Evolutionary conservation across 1,139 yeast genomes (phyloP), one percentile per base, ranked within the genome.

Genomic region (Tardiomyces depauwii): DNA sequence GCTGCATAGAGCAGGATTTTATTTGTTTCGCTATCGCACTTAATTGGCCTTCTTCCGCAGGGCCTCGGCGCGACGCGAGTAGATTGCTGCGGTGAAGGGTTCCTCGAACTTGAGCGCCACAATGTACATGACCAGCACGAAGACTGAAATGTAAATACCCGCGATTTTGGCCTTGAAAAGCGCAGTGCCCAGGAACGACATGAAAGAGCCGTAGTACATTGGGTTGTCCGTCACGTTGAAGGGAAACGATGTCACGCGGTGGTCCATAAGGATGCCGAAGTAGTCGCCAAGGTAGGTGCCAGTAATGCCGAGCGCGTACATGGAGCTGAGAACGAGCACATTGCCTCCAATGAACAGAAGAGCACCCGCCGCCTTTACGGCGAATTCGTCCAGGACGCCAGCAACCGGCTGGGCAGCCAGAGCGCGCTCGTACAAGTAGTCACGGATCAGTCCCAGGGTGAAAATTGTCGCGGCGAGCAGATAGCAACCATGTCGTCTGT

Each of bases 251-350:
- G 93, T 82, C 51, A 91, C 96, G 60, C 95, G 76, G 53, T 84
- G 78, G 52, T 79, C 78, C 94, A 89, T 91, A 58, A 91, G 75
- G 58, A 91, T 89, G 1, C 98, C 98, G 66, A 91, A 91, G 67
- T 91, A 93, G 65, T 91, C 98, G 38, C 98, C 98, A 52, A 91
- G 71, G 61, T 91, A 91, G 18, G 98, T 91, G 14, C 98, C 98
- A 11, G 96, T 89, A 52, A 91, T 78, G 19, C 98, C 98, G 54
- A 91, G 73, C n/a, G 84, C 82, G 70, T 79, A 91, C 97, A 91
- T 91, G 38, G 96, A 86, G 25, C 80, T 67, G 41, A 84, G 54
- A 1, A 89, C 97, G 47, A 91, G 75, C 9, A 86, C 66, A 54
- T 88, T 88, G 28, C 98, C 98, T 45, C 72, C 63, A 1, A 64